Conservation (phyloP, 2,329 filamentous ascomycete species). For the Chaetothyriales sp. region DNA sequence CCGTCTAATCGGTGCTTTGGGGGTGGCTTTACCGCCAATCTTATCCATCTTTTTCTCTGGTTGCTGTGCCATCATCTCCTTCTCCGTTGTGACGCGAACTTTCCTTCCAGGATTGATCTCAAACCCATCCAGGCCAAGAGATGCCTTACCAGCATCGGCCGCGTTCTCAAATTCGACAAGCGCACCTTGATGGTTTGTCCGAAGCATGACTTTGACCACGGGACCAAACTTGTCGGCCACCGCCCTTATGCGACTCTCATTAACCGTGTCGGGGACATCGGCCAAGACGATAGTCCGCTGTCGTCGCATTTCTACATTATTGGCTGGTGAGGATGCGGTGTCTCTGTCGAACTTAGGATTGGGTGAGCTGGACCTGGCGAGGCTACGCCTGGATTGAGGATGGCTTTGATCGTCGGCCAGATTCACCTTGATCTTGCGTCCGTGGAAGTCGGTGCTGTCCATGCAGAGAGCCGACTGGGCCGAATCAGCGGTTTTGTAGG, state of each 20-base stretch:
- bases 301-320: slow-evolving; percentile 31
- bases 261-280: slow-evolving; percentile 82
- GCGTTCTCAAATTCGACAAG: slow-evolving; percentile 68
- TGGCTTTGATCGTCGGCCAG: slow-evolving; percentile 27
- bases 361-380: slow-evolving; percentile 23
- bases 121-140: slow-evolving; percentile 32
- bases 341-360: slow-evolving; percentile 22
- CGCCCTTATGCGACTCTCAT: slow-evolving; percentile 65
- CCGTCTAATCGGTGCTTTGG: slow-evolving; percentile 21
- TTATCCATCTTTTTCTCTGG: slow-evolving; percentile 29
- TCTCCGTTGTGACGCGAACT: slow-evolving; percentile 38
- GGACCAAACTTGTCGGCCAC: slow-evolving; percentile 58
- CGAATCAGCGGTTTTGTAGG: slow-evolving; percentile 45
- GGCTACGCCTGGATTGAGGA: slow-evolving; percentile 27
- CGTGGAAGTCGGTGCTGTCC: slow-evolving; percentile 57
- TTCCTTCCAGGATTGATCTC: slow-evolving; percentile 31
- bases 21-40: slow-evolving; percentile 26
- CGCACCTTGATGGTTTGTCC: slow-evolving; percentile 71
- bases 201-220: slow-evolving; percentile 62
- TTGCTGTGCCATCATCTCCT: slow-evolving; percentile 35
- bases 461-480: slow-evolving; percentile 47
- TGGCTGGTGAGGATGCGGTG: slow-evolving; percentile 18
- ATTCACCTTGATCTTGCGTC: slow-evolving; percentile 54
- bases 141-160: slow-evolving; percentile 51
- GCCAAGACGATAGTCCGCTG: slow-evolving; percentile 68